These are phyloP conservation scores for Podospora bellae-mahoneyi DNA, from an alignment of 495 filamentous ascomycete species.

Conservation along the genomic window DNA sequence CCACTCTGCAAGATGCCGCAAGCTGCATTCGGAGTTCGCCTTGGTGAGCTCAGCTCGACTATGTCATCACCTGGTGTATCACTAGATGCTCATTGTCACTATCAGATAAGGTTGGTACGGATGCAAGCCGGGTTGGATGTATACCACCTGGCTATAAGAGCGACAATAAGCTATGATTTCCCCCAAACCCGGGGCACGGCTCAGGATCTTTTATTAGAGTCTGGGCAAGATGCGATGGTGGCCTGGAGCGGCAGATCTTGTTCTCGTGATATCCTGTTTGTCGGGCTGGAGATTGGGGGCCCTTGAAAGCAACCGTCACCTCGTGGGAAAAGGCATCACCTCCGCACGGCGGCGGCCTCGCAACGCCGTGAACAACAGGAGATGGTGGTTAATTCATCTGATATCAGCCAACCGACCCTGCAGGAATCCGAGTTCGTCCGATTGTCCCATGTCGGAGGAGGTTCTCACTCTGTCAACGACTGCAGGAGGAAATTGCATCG, in stretches of 20 bases:
- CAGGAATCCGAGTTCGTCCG: slow-evolving; percentile 24
- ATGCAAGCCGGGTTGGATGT: slow-evolving; percentile 23
- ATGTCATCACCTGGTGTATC: slow-evolving; percentile 12
- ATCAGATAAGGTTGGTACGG: slow-evolving; percentile 24
- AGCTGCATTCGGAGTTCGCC: slow-evolving; percentile 12
- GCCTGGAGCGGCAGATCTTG: slow-evolving; percentile 9
- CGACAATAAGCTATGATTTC: slow-evolving; percentile 16
- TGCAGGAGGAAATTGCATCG: slow-evolving; percentile 25
- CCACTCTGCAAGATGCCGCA: slow-evolving; percentile 7
- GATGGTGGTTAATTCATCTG: slow-evolving; percentile 32
- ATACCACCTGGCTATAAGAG: slow-evolving; percentile 18
- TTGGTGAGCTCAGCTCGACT: slow-evolving; percentile 5
- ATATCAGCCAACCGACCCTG: slow-evolving; percentile 20
- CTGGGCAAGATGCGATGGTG: slow-evolving; percentile 19
- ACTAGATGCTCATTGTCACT: not conserved
- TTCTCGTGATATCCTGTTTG: slow-evolving; percentile 12
- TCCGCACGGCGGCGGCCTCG: not conserved
- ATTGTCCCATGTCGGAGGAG: slow-evolving; percentile 5
- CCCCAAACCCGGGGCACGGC: slow-evolving; percentile 24
- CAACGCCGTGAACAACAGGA: slow-evolving; percentile 3
- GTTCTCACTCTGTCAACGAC: slow-evolving; percentile 10
- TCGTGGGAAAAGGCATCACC: not conserved
- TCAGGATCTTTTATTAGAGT: slow-evolving; percentile 33
- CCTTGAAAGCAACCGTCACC: not conserved
- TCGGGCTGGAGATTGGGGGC: slow-evolving; percentile 10